Conservation (phyloP, 148 eudicot species). For the Agrostemma githago region DNA sequence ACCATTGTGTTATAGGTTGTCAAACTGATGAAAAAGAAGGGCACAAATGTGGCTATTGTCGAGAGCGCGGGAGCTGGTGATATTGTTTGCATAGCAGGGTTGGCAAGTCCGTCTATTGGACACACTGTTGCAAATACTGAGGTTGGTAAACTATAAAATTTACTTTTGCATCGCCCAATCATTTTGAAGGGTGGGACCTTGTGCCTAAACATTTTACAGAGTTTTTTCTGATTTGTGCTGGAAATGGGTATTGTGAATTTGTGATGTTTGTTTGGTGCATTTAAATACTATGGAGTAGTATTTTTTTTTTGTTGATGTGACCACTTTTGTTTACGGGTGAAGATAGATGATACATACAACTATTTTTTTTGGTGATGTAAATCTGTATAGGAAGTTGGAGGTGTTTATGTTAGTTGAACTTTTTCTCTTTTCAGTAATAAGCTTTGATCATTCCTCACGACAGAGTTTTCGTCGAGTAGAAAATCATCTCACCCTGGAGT, state of each 20-base stretch:
- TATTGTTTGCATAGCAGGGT: conserved; percentile 90
- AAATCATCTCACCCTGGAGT: not conserved
- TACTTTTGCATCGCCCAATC: not conserved
- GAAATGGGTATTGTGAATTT: not conserved
- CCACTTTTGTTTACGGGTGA: no score
- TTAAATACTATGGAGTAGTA: no score
- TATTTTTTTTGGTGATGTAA: no score
- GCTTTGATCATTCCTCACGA: not conserved
- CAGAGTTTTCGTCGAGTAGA: not conserved
- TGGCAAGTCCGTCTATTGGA: conserved; percentile 81
- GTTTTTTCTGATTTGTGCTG: not conserved
- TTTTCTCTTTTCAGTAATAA: not conserved
- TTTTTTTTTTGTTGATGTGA: no score
- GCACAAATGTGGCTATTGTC: conserved; percentile 55
- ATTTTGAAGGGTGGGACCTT: not conserved
- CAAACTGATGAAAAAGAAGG: conserved; percentile 92
- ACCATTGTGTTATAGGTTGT: conserved; percentile 45
- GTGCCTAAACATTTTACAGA: not conserved
- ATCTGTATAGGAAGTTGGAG: no score
- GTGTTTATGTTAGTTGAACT: not conserved
- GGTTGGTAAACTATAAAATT: conserved; percentile 34
- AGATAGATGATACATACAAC: no score
- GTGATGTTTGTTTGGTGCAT: conserved; percentile 5
- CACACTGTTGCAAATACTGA: conserved; percentile 82
- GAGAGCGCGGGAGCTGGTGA: conserved; percentile 98